These are phyloP conservation scores for Monilinia vaccinii-corymbosi DNA, from an alignment of 2,329 filamentous ascomycete species.

Conservation along the genomic window DNA sequence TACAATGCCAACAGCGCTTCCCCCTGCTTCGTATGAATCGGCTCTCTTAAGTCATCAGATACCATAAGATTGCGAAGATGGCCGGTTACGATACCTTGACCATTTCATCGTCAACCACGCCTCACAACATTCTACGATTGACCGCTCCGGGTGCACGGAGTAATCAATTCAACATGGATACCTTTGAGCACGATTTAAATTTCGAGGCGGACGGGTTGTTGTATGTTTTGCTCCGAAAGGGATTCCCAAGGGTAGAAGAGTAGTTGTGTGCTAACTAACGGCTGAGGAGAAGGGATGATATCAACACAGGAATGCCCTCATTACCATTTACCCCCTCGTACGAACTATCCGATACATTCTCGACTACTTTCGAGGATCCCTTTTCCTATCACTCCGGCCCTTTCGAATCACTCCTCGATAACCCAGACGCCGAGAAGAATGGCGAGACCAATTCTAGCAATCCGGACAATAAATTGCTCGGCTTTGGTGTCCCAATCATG, in stretches of 20 bases:
- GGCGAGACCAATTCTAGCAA: slow-evolving; percentile 29
- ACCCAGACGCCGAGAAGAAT: slow-evolving; percentile 17
- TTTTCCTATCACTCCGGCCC: slow-evolving; percentile 45
- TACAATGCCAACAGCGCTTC: slow-evolving; percentile 3
- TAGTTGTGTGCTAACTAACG: slow-evolving; percentile 1
- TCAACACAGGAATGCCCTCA: slow-evolving; percentile 28
- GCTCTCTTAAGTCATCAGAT: background rate
- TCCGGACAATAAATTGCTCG: slow-evolving; percentile 62
- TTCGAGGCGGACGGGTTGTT: slow-evolving; percentile 24
- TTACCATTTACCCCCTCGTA: slow-evolving; percentile 50
- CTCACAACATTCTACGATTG: slow-evolving; percentile 25
- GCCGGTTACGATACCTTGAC: slow-evolving; percentile 16
- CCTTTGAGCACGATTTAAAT: slow-evolving; percentile 24
- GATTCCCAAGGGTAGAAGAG: background rate
- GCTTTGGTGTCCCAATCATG: slow-evolving; percentile 57
- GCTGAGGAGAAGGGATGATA: slow-evolving; percentile 3
- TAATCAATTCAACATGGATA: slow-evolving; percentile 21
- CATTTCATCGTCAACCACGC: slow-evolving; percentile 9
- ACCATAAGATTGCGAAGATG: slow-evolving; percentile 13
- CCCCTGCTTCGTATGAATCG: background rate
- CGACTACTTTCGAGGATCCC: slow-evolving; percentile 56
- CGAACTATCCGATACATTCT: slow-evolving; percentile 51
- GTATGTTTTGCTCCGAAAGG: slow-evolving; percentile 16
- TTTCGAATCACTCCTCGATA: slow-evolving; percentile 33
- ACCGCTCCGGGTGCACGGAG: slow-evolving; percentile 14